A percentile compares a stretch with the other conserved stretches of the same genome.
Conservation (phyloP, 768 basidiomycete genomes). For the Amanita molliuscula region DNA sequence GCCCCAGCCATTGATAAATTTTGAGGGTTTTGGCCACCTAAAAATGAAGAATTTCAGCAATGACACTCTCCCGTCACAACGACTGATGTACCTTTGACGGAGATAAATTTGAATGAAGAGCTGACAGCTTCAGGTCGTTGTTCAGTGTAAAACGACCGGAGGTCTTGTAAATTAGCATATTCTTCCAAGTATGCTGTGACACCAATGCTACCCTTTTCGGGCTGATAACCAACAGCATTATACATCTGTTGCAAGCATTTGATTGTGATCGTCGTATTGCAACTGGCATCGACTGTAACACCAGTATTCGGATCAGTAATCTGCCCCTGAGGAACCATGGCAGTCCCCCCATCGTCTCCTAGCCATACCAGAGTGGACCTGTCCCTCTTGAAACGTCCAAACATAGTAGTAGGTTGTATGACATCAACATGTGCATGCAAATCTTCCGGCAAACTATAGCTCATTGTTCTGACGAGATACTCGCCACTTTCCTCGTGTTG, state of each 20-base stretch:
- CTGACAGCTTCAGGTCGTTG: constrained; percentile 38
- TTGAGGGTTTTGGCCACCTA: constrained; percentile 57
- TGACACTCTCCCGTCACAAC: constrained; percentile 4
- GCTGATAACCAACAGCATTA: constrained; percentile 35
- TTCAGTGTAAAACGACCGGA: constrained; percentile 38
- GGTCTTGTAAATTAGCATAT: constrained; percentile 43
- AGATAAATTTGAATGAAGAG: constrained; percentile 41
- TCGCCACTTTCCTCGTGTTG: constrained; percentile 43
- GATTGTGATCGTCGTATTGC: constrained; percentile 40
- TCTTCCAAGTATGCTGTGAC: constrained; percentile 45
- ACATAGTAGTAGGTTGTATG: constrained; percentile 66
- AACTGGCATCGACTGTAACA: constrained; percentile 33
- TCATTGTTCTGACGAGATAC: constrained; percentile 51
- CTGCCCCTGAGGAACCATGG: constrained; percentile 8
- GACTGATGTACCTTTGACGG: constrained; percentile 39
- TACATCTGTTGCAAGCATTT: constrained; percentile 46
- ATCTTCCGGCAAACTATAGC: constrained; percentile 53
- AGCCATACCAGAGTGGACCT: constrained; percentile 23
- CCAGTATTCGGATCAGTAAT: constrained; percentile 19
- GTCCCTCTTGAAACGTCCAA: constrained; percentile 25
- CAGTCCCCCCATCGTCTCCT: constrained; percentile 12
- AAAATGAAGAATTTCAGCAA: constrained; percentile 1
- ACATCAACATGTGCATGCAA: constrained; percentile 55
- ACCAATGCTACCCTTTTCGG: constrained; percentile 39
- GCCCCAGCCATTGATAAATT: constrained; percentile 36